A percentile compares a stretch with the other conserved stretches of the same genome.
These are phyloP conservation scores for Sporothrix sp. DNA, from an alignment of 2,329 filamentous ascomycete species.

Conservation along the genomic window DNA sequence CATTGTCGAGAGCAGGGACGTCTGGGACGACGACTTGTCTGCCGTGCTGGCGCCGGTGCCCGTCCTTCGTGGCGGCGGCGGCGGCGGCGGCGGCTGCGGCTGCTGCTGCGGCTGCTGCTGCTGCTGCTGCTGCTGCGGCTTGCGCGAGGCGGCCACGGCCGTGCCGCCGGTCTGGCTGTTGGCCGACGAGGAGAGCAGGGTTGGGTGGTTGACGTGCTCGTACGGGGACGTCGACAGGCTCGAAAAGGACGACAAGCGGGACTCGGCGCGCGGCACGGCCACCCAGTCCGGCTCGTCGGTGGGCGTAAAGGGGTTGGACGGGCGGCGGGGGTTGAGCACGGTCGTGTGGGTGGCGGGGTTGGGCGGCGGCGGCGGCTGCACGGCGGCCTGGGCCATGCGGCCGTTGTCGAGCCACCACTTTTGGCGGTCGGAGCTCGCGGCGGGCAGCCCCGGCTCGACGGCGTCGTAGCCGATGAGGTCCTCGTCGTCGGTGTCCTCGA, in stretches of 20 bases:
- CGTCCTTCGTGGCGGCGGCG: constrained; percentile 22
- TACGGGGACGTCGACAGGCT: constrained; percentile 51
- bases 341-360: constrained; percentile 41
- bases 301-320: constrained; percentile 70
- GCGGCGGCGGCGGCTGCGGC: constrained; percentile 31
- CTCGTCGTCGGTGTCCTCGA: constrained; percentile 60
- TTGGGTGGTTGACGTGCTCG: constrained; percentile 46
- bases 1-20: constrained; percentile 30
- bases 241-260: constrained; percentile 43
- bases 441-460: constrained; percentile 66
- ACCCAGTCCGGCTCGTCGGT: constrained; percentile 81
- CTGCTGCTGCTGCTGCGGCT: constrained; percentile 37
- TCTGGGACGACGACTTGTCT: background rate
- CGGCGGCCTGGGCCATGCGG: constrained; percentile 62
- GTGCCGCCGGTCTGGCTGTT: constrained; percentile 27
- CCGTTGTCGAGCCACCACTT: constrained; percentile 64
- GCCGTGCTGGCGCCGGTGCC: too few relatives aligned
- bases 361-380: constrained; percentile 50
- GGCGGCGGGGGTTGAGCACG: constrained; percentile 61
- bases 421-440: constrained; percentile 57
- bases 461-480: constrained; percentile 73
- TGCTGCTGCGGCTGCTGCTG: constrained; percentile 6
- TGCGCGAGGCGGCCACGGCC: constrained; percentile 30
- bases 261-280: constrained; percentile 45
- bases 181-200: constrained; percentile 34